Evolutionary conservation across 345 rosid species (phyloP), one percentile per base, ranked within the genome.

Genomic region (Theobroma cacao): DNA sequence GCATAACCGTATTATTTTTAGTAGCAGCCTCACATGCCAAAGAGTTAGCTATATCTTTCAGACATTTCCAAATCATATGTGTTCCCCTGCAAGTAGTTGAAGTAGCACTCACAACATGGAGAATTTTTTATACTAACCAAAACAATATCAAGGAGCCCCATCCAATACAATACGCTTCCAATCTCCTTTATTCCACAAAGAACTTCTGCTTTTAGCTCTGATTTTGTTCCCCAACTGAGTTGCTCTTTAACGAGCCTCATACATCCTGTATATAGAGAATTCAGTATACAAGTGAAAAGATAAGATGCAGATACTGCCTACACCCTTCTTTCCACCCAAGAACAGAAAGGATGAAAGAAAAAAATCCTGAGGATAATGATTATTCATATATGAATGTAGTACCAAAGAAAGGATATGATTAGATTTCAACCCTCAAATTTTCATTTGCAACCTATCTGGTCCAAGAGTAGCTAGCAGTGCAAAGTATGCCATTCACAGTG

Each of bases 91-190:
- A 14, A 75, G 58, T 67, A 67, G 43, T 58, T 24, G 3, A 20
- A 52, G 40, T 28, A 65, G 53, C 17, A 33, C 30, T 65, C 17
- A 76, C 36, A 41, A 74, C 48, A 77, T 41, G 53, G 78, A 79
- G 80, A 80, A 81, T 24, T 65, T 28, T 31, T 28, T 77, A 75
- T 62, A 89, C 98, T 89, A 77, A 96, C 99, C 98, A 92, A 85
- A 50, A 91, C 98, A 71, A 87, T 89, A 86, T 96, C 99, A 40
- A 96, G 97, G 87, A 96, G 91, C 67, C 99, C 98, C 88, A 92
- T 96, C 91, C 90, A 90, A 61, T 96, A 96, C 76, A 96, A 82
- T 40, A 94, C 90, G 81, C 99, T 94, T 75, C 99, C 99, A 82
- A 94, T 94, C 90, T 96, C 98, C 82, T 94, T 96, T 71, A 94